phyloP scores from a whole-genome alignment of 208 protist genomes.

The Trypanosomatidae sp. region DNA sequence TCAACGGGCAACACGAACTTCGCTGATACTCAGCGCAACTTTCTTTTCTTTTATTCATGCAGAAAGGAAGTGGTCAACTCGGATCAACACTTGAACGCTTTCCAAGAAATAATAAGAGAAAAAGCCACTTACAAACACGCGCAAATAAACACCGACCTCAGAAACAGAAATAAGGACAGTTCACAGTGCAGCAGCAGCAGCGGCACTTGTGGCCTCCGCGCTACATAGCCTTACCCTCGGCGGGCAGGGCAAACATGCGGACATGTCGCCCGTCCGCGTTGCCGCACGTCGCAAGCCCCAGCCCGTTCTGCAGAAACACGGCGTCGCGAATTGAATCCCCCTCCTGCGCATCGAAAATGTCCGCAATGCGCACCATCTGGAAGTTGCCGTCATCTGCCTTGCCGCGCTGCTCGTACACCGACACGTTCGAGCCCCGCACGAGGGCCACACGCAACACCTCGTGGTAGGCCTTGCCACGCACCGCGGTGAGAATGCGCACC shows the following conservation, averaged over 20 bases:
- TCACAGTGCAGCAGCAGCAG: no score
- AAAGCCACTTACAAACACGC: no score
- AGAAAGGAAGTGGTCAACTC: no score
- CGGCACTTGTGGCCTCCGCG: no score
- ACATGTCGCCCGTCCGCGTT: constrained; percentile 51
- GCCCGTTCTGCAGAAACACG: constrained; percentile 53
- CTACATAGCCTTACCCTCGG: no score
- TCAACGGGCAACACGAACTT: no score
- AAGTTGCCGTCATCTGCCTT: constrained; percentile 33
- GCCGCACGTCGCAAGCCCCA: constrained; percentile 62
- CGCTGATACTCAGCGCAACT: no score
- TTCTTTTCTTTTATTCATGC: no score
- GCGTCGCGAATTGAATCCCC: constrained; percentile 44
- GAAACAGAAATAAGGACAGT: no score
- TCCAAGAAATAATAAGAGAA: no score
- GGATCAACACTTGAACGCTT: no score
- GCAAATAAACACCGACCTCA: no score
- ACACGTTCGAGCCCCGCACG: constrained; percentile 36
- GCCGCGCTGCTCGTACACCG: constrained; percentile 50
- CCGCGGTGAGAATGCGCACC: constrained; percentile 45
- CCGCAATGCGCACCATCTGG: constrained; percentile 37
- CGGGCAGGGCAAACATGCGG: constrained; percentile 47
- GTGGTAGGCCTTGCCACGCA: constrained; percentile 57
- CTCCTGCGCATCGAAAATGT: constrained; percentile 54
- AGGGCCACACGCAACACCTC: constrained; percentile 61